A percentile compares a stretch with the other conserved stretches of the same genome.
Evolutionary conservation across 495 filamentous ascomycete species (phyloP).

Genomic region (Tuber calosporum): DNA sequence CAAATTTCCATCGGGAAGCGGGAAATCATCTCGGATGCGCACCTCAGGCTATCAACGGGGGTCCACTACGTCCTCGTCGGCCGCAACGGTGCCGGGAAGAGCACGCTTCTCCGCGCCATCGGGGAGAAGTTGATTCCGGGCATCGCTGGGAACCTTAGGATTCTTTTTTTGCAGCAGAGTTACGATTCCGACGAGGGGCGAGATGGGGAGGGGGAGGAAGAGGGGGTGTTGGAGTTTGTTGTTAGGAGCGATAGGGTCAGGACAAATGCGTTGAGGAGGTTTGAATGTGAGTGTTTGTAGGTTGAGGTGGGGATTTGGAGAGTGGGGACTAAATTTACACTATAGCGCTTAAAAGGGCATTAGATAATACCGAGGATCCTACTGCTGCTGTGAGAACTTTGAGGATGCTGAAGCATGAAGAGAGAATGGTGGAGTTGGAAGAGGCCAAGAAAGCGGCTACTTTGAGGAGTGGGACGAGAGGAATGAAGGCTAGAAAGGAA

Average conservation of each 20-base stretch:
- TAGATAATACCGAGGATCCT: conserved; percentile 48
- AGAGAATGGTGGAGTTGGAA: conserved; percentile 56
- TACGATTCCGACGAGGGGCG: conserved; percentile 24
- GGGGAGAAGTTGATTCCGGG: conserved; percentile 72
- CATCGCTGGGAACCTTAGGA: conserved; percentile 59
- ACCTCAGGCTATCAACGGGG: conserved; percentile 61
- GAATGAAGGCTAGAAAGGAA: conserved; percentile 63
- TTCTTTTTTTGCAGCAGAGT: conserved; percentile 69
- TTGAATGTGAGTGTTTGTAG: conserved; percentile 47
- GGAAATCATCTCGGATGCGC: conserved; percentile 62
- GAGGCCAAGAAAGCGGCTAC: conserved; percentile 64
- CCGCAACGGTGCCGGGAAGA: conserved; percentile 73
- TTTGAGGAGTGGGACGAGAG: conserved; percentile 63
- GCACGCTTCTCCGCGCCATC: conserved; percentile 66
- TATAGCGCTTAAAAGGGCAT: conserved; percentile 46
- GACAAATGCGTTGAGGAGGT: conserved; percentile 53
- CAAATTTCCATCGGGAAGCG: conserved; percentile 50
- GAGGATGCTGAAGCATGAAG: conserved; percentile 54
- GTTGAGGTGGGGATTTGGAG: neutral
- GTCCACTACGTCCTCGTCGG: conserved; percentile 67
- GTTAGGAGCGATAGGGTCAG: conserved; percentile 57
- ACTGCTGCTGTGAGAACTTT: conserved; percentile 54
- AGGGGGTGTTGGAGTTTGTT: conserved; percentile 57
- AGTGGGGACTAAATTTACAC: neutral
- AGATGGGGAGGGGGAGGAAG: conserved; percentile 16